A percentile compares a stretch with the other conserved stretches of the same genome.
Evolutionary conservation across 192 early-diverging fungal genomes (phyloP).

Genomic region (Coemansia pectinata): DNA sequence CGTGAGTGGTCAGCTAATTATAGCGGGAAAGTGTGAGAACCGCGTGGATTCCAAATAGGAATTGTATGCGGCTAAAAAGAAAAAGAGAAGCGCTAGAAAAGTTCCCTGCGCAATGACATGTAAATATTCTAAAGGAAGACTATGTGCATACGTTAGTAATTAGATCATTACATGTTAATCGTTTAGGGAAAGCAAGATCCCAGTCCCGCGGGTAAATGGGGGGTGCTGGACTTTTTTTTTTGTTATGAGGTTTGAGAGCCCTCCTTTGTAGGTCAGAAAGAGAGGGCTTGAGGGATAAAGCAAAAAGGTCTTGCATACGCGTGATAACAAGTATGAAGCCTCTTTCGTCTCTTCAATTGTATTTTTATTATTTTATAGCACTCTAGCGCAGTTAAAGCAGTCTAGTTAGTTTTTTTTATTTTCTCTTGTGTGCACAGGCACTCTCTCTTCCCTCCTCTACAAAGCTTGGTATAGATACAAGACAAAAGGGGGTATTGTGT

Average conservation of each 20-base stretch:
- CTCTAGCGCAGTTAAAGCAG: neutral
- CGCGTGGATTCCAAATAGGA: neutral
- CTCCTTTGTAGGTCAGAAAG: slow-evolving; percentile 9
- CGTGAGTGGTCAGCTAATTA: neutral
- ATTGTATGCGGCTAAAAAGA: neutral
- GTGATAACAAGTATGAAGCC: neutral
- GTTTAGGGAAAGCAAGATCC: neutral
- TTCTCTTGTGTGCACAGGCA: neutral
- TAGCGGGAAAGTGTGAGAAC: neutral
- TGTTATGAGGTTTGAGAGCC: neutral
- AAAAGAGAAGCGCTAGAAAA: neutral
- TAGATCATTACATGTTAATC: neutral
- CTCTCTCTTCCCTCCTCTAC: neutral
- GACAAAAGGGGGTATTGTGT: neutral
- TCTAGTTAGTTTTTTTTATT: neutral
- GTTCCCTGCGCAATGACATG: neutral
- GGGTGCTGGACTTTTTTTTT: neutral
- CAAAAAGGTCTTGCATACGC: neutral
- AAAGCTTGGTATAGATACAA: neutral
- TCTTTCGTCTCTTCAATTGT: neutral
- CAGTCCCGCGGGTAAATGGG: neutral
- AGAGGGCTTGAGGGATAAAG: neutral
- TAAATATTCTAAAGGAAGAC: neutral
- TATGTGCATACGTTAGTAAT: neutral
- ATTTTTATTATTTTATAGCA: neutral